Conservation (phyloP, 1,284 basidiomycete species). For the Leccinum fuscescens region DNA sequence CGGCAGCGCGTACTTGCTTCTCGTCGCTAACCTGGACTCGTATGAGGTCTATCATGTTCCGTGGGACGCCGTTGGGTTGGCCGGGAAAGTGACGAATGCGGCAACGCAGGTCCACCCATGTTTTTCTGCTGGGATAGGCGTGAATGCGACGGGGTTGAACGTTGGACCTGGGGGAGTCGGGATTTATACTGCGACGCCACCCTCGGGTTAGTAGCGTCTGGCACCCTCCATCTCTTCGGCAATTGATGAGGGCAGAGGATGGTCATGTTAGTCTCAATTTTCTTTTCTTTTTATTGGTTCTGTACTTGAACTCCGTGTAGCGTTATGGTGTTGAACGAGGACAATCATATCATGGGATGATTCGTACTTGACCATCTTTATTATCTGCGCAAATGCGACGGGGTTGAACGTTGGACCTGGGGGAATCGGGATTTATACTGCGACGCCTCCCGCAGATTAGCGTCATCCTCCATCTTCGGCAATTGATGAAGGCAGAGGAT, state of each 20-base stretch:
- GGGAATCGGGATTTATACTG: constrained; percentile 27
- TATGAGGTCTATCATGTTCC: constrained; percentile 9
- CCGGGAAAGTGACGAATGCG: constrained; percentile 14
- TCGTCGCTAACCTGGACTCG: constrained; percentile 16
- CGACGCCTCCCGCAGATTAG: background rate
- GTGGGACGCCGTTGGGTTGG: constrained; percentile 22
- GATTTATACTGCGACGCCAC: constrained; percentile 15
- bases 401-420: constrained; percentile 19
- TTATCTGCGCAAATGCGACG: too few relatives aligned
- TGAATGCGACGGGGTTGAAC: constrained; percentile 22
- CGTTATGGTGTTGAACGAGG: too few relatives aligned
- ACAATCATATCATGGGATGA: too few relatives aligned
- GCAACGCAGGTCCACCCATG: constrained; percentile 20
- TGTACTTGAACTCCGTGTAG: too few relatives aligned
- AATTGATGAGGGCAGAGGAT: background rate
- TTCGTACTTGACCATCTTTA: too few relatives aligned
- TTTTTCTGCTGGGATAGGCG: constrained; percentile 11
- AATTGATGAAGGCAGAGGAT: too few relatives aligned
- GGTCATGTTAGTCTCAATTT: too few relatives aligned
- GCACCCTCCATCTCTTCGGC: background rate
- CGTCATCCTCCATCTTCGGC: too few relatives aligned
- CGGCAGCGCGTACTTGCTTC: constrained; percentile 22
- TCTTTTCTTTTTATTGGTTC: too few relatives aligned
- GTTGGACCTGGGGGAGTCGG: constrained; percentile 21
- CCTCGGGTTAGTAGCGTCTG: background rate